phyloP scores from a whole-genome alignment of 805 yeast species.

The Starmerella vitae region DNA sequence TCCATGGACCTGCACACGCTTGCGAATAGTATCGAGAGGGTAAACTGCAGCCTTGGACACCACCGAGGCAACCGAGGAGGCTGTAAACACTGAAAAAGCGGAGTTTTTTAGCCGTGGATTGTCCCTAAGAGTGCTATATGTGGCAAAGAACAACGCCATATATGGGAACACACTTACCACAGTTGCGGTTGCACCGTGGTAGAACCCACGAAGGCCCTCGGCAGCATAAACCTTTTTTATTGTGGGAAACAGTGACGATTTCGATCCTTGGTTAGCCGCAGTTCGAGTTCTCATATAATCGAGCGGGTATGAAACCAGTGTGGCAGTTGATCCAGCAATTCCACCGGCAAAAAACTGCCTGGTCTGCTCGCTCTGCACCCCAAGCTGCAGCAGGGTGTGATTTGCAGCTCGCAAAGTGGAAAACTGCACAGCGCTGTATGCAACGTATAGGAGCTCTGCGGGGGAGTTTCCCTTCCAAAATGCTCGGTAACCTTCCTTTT shows the following conservation, averaged over 20 bases:
- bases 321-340: constrained; percentile 62
- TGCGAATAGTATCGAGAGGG: constrained; percentile 75
- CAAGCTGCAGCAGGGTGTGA: constrained; percentile 11
- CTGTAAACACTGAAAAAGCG: constrained; percentile 24
- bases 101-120: background rate
- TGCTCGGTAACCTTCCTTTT: constrained; percentile 56
- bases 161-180: constrained; percentile 52
- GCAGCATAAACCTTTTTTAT: constrained; percentile 26
- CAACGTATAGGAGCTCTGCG: constrained; percentile 70
- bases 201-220: constrained; percentile 38
- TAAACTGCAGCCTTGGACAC: constrained; percentile 60
- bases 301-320: constrained; percentile 69
- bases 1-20: constrained; percentile 56
- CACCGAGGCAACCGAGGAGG: constrained; percentile 68
- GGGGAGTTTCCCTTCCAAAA: constrained; percentile 97
- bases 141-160: constrained; percentile 50
- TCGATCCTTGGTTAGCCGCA: constrained; percentile 42
- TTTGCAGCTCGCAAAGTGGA: constrained; percentile 51
- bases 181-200: constrained; percentile 37
- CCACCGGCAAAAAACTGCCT: constrained; percentile 56
- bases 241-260: constrained; percentile 21
- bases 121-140: constrained; percentile 18
- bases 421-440: constrained; percentile 81
- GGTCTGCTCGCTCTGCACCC: constrained; percentile 22
- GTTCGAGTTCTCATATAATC: constrained; percentile 80